Conservation (phyloP, 139 green algal species). For the Spirogloea muscicola region DNA sequence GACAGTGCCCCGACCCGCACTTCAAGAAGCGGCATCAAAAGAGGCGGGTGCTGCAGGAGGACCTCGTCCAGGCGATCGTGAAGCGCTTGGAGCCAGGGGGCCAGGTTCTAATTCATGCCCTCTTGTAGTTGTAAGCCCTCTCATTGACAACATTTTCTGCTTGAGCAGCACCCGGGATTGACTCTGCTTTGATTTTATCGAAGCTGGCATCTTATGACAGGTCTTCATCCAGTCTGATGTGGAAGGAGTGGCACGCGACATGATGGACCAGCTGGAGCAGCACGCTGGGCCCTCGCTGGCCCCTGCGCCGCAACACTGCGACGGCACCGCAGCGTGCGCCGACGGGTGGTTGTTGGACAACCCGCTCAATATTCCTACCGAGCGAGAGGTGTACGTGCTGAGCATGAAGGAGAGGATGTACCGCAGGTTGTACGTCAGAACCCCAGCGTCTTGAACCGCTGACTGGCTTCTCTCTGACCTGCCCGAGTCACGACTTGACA, state of each 20-base stretch:
- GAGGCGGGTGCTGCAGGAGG: slow-evolving; percentile 74
- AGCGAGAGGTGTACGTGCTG: slow-evolving; percentile 39
- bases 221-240: slow-evolving; percentile 37
- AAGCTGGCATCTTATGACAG: no score
- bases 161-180: no score
- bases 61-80: slow-evolving; percentile 48
- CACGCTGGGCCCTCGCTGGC: background rate
- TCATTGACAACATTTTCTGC: no score
- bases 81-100: background rate
- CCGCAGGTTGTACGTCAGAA: slow-evolving; percentile 8
- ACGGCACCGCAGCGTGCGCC: no score
- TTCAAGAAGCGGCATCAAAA: slow-evolving; percentile 86
- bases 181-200: no score
- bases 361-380: slow-evolving; percentile 34
- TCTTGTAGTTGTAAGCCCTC: no score
- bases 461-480: no score
- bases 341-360: slow-evolving; percentile 37
- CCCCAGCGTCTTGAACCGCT: no score
- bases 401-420: background rate
- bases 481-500: no score
- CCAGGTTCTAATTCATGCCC: no score
- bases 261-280: slow-evolving; percentile 15
- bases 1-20: slow-evolving; percentile 88
- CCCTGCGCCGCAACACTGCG: background rate
- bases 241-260: slow-evolving; percentile 32